Percentiles rank a stretch among this genome's conserved stretches.
These are phyloP conservation scores for Petunia secreta DNA, from an alignment of 257 asterid species.

Conservation along the genomic window DNA sequence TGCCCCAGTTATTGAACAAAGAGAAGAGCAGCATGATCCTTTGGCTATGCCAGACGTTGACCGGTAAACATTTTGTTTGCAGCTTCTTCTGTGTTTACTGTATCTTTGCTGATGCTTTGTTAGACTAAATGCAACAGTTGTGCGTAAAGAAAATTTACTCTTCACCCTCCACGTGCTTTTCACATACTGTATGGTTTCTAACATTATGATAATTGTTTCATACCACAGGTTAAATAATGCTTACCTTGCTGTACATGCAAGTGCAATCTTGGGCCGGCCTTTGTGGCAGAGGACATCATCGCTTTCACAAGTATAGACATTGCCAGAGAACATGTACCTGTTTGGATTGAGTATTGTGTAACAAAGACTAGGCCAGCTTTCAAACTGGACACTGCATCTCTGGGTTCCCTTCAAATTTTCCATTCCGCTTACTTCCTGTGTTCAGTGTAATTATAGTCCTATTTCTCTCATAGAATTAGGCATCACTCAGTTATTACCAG, in stretches of 20 bases:
- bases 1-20: slow-evolving; percentile 66
- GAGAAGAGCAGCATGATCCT: slow-evolving; percentile 81
- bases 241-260: slow-evolving; percentile 79
- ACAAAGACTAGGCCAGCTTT: slow-evolving; percentile 3
- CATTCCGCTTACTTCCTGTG: neutral
- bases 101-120: neutral
- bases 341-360: slow-evolving; percentile 7
- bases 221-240: slow-evolving; percentile 71
- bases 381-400: slow-evolving; percentile 12
- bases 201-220: slow-evolving; percentile 14
- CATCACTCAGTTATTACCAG: neutral
- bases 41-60: slow-evolving; percentile 89
- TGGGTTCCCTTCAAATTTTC: neutral
- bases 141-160: neutral
- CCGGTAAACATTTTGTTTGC: slow-evolving; percentile 54
- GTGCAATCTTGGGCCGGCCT: slow-evolving; percentile 83
- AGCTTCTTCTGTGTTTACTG: neutral
- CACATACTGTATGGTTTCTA: neutral
- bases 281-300: slow-evolving; percentile 84
- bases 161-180: neutral
- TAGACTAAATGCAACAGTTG: neutral
- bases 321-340: slow-evolving; percentile 25
- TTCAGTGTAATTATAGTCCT: neutral
- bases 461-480: neutral
- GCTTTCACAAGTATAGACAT: slow-evolving; percentile 43